These are phyloP conservation scores for Actinomucor elegans DNA, from an alignment of 371 early-diverging fungal species.

Conservation along the genomic window DNA sequence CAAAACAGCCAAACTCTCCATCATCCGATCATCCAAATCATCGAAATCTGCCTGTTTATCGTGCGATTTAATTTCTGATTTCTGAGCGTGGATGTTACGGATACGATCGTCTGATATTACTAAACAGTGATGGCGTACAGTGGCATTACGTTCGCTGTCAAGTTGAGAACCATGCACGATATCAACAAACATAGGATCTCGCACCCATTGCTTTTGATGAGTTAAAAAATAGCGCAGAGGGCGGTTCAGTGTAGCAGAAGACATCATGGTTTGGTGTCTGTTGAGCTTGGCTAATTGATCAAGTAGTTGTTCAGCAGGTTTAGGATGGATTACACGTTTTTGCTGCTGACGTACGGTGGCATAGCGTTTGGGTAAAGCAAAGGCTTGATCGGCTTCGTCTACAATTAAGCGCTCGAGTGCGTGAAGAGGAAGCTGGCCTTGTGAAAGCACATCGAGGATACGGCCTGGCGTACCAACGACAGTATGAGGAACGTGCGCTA, in stretches of 20 bases:
- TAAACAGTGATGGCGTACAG: slow-evolving; percentile 56
- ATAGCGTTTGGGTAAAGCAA: slow-evolving; percentile 60
- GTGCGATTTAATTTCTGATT: neutral
- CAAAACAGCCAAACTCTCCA: slow-evolving; percentile 60
- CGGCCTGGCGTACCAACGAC: slow-evolving; percentile 71
- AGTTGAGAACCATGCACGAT: slow-evolving; percentile 38
- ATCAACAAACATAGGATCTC: slow-evolving; percentile 65
- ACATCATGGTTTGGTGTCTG: slow-evolving; percentile 56
- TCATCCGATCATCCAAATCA: slow-evolving; percentile 62
- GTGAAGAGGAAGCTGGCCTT: slow-evolving; percentile 41
- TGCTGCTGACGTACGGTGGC: slow-evolving; percentile 51
- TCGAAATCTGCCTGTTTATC: slow-evolving; percentile 30
- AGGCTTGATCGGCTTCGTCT: slow-evolving; percentile 80
- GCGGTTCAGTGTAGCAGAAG: slow-evolving; percentile 78
- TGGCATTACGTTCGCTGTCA: slow-evolving; percentile 27
- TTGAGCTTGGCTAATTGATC: slow-evolving; percentile 10
- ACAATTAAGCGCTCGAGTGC: slow-evolving; percentile 61
- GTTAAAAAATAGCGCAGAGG: slow-evolving; percentile 56
- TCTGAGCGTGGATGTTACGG: slow-evolving; percentile 42
- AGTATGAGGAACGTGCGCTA: slow-evolving; percentile 31
- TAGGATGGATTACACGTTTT: slow-evolving; percentile 61
- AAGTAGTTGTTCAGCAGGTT: slow-evolving; percentile 62
- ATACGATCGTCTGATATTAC: slow-evolving; percentile 51
- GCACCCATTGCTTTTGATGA: slow-evolving; percentile 53
- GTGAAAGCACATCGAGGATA: slow-evolving; percentile 47